phyloP scores from a whole-genome alignment of 2,329 filamentous ascomycete species.

The Aaosphaeria pasadenensis region DNA sequence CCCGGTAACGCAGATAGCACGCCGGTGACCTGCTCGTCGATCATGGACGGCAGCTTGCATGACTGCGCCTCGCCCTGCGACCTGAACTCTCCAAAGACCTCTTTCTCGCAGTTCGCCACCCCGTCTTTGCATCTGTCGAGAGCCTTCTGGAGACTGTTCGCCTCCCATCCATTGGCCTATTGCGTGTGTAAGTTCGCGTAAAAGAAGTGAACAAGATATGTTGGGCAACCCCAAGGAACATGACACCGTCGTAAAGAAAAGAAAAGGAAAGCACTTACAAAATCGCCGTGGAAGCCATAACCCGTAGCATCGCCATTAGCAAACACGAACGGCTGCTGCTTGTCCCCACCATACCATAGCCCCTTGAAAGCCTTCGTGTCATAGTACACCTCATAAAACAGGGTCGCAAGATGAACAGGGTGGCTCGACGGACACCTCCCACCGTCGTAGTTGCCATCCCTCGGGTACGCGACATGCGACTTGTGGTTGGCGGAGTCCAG shows the following conservation, averaged over 20 bases:
- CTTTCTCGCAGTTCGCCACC: slow-evolving; percentile 57
- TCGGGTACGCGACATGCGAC: slow-evolving; percentile 61
- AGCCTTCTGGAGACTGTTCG: slow-evolving; percentile 59
- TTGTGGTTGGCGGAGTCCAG: slow-evolving; percentile 57
- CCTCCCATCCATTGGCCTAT: slow-evolving; percentile 59
- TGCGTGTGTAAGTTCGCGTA: neutral
- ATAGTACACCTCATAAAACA: slow-evolving; percentile 57
- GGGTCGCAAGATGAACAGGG: slow-evolving; percentile 51
- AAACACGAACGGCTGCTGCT: slow-evolving; percentile 59
- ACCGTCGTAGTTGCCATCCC: slow-evolving; percentile 37
- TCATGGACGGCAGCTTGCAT: slow-evolving; percentile 44
- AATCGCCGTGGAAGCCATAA: slow-evolving; percentile 66
- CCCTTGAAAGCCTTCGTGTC: slow-evolving; percentile 46
- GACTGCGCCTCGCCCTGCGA: slow-evolving; percentile 45
- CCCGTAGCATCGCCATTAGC: slow-evolving; percentile 67
- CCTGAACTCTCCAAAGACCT: slow-evolving; percentile 49
- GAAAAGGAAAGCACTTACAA: slow-evolving; percentile 36
- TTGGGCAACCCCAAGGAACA: neutral
- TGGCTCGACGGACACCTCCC: slow-evolving; percentile 52
- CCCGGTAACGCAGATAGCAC: slow-evolving; percentile 50
- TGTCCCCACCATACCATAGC: slow-evolving; percentile 30
- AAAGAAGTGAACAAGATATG: neutral
- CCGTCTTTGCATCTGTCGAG: slow-evolving; percentile 64
- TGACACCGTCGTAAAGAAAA: too few species aligned
- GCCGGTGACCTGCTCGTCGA: slow-evolving; percentile 44